These are phyloP conservation scores for Lizanozyma gosingica DNA, from an alignment of 1,139 yeast species.

Conservation along the genomic window DNA sequence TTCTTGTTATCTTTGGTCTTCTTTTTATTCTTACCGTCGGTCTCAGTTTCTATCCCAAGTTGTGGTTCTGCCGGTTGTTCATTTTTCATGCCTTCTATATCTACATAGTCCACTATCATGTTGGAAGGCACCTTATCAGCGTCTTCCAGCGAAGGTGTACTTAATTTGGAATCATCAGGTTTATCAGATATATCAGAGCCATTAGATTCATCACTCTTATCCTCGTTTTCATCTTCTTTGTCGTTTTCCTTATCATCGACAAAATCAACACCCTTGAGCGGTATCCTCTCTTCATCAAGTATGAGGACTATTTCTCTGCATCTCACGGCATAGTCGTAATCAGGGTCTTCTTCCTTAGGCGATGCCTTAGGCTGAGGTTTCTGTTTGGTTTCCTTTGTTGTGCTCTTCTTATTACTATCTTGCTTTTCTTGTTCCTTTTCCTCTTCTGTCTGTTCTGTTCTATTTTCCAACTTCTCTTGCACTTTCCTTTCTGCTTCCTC, in stretches of 20 bases:
- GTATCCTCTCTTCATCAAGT: slow-evolving; percentile 29
- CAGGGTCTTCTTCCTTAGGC: slow-evolving; percentile 11
- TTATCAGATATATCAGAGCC: slow-evolving; percentile 6
- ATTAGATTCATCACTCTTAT: slow-evolving; percentile 2
- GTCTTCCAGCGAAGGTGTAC: too few species aligned
- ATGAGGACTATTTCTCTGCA: slow-evolving; percentile 29
- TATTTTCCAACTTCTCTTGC: slow-evolving; percentile 24
- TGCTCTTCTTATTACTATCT: slow-evolving; percentile 11
- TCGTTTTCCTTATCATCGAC: slow-evolving; percentile 4
- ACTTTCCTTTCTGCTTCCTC: slow-evolving; percentile 30
- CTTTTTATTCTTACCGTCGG: slow-evolving; percentile 4
- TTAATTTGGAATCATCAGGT: slow-evolving; percentile 3
- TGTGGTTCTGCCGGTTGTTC: slow-evolving; percentile 2
- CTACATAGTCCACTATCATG: slow-evolving; percentile 29
- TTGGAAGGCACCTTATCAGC: slow-evolving; percentile 13
- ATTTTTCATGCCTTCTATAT: slow-evolving; percentile 4
- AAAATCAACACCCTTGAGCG: slow-evolving; percentile 26
- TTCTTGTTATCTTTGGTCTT: slow-evolving; percentile 8
- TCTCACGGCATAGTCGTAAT: slow-evolving; percentile 33
- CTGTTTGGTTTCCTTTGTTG: slow-evolving; percentile 7
- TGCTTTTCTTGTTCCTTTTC: slow-evolving; percentile 10
- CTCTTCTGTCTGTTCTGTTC: slow-evolving; percentile 5
- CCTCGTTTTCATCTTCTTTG: slow-evolving; percentile 5
- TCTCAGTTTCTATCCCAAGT: too few species aligned
- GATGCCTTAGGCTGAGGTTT: slow-evolving; percentile 5